A percentile compares a stretch with the other conserved stretches of the same genome.
These are phyloP conservation scores for Chaetomiaceae sp. DNA, from an alignment of 2,329 filamentous ascomycete species.

Conservation along the genomic window DNA sequence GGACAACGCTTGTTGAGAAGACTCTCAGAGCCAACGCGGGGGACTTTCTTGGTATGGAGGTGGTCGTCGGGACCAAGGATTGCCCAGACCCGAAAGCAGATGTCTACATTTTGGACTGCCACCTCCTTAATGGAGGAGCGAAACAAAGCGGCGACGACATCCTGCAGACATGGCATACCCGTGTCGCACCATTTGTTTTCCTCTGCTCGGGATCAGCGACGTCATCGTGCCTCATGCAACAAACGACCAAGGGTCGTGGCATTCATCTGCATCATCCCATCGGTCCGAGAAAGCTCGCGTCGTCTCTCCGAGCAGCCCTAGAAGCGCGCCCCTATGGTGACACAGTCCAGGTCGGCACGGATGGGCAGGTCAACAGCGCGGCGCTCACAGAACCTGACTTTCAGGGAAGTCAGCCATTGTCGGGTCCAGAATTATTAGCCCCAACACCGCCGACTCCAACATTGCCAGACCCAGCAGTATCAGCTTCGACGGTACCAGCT, in stretches of 20 bases:
- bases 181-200: constrained; percentile 14
- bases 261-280: constrained; percentile 23
- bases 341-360: background rate
- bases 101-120: constrained; percentile 20
- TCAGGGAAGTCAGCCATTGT: too few species aligned
- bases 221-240: constrained; percentile 9
- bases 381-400: too few species aligned
- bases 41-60: constrained; percentile 14
- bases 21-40: constrained; percentile 17
- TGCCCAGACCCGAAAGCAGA: constrained; percentile 17
- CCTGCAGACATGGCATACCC: background rate
- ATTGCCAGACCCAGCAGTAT: too few species aligned
- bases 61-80: constrained; percentile 10
- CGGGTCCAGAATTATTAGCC: too few species aligned
- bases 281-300: constrained; percentile 19
- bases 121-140: background rate
- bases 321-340: background rate
- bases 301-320: constrained; percentile 15
- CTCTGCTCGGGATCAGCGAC: constrained; percentile 20
- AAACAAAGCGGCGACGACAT: background rate
- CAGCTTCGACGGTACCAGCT: too few species aligned
- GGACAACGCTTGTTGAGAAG: constrained; percentile 16
- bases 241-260: background rate
- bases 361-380: background rate
- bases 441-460: too few species aligned